A percentile compares a stretch with the other conserved stretches of the same genome.
Conservation (phyloP, 257 asterid genomes). For the Jasminum sambac region DNA sequence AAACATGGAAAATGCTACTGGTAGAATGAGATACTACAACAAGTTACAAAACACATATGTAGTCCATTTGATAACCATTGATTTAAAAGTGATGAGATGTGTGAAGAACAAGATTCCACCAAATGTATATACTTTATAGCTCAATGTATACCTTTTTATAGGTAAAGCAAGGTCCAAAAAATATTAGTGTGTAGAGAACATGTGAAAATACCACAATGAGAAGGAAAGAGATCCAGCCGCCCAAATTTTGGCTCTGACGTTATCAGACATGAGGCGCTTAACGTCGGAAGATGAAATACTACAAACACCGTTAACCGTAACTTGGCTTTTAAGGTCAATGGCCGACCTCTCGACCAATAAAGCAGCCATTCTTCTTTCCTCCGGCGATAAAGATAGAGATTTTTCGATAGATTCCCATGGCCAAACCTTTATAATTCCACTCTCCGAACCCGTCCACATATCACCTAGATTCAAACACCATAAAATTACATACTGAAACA, state of each 20-base stretch:
- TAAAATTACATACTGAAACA: background rate
- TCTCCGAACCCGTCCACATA: constrained; percentile 91
- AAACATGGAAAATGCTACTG: no score
- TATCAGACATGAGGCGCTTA: constrained; percentile 66
- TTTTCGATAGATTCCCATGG: constrained; percentile 87
- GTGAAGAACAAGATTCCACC: no score
- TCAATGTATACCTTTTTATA: no score
- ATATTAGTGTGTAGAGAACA: background rate
- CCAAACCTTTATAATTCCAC: constrained; percentile 78
- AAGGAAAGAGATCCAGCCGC: constrained; percentile 73
- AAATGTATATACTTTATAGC: no score
- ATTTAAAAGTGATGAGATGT: no score
- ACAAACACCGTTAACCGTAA: constrained; percentile 78
- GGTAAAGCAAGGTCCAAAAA: background rate
- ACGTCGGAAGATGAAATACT: constrained; percentile 86
- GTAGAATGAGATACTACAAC: background rate
- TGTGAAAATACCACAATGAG: constrained; percentile 66
- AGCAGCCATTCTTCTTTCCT: constrained; percentile 88
- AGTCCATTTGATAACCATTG: no score
- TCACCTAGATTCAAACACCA: constrained; percentile 64
- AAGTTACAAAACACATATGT: background rate
- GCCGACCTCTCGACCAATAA: constrained; percentile 76
- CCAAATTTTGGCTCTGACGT: constrained; percentile 74
- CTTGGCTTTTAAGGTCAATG: constrained; percentile 82
- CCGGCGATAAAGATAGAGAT: constrained; percentile 67